A percentile compares a stretch with the other conserved stretches of the same genome.
Evolutionary conservation across 169 alveolate species (phyloP).

Genomic region (Eimeria acervulina): DNA sequence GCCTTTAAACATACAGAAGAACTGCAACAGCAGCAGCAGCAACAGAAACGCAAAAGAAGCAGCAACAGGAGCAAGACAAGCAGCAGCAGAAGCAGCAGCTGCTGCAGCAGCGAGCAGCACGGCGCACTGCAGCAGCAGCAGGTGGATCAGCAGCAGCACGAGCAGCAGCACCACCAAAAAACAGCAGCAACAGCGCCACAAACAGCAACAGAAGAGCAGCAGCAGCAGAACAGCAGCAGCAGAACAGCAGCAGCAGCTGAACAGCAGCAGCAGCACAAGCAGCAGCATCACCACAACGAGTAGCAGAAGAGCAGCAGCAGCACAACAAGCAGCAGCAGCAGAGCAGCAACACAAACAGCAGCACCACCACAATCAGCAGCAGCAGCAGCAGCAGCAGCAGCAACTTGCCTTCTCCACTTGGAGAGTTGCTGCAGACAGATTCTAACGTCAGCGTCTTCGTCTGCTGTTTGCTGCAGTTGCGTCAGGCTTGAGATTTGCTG

Average conservation of each 20-base stretch:
- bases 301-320: neutral
- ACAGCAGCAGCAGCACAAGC: too few species aligned
- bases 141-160: neutral
- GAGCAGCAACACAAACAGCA: too few species aligned
- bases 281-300: neutral
- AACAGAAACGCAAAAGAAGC: neutral
- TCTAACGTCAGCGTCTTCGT: neutral
- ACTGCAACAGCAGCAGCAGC: neutral
- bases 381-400: neutral
- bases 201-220: too few species aligned
- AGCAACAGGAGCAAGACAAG: neutral
- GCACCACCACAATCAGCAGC: too few species aligned
- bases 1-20: too few species aligned
- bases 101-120: too few species aligned
- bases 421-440: neutral
- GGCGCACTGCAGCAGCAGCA: neutral
- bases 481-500: too few species aligned
- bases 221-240: too few species aligned
- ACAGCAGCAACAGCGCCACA: too few species aligned
- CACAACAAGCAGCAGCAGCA: neutral
- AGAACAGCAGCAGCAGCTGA: too few species aligned
- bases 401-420: slow-evolving; percentile 16
- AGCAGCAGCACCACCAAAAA: too few species aligned
- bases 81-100: neutral
- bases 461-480: neutral